Evolutionary conservation across 805 yeast genomes (phyloP).

Genomic region (Starmera pachycereana): DNA sequence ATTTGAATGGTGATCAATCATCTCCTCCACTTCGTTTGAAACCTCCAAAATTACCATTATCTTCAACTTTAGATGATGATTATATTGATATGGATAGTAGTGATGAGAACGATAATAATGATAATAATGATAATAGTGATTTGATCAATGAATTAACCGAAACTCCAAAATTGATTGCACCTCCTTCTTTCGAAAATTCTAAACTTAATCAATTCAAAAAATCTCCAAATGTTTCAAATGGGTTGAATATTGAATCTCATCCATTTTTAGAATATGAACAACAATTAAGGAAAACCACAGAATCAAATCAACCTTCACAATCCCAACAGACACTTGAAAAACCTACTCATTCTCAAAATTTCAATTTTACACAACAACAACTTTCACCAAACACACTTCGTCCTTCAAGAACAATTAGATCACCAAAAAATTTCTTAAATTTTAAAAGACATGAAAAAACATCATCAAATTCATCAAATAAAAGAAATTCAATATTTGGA

Average conservation of each 20-base stretch:
- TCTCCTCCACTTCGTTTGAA: constrained; percentile 14
- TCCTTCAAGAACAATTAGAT: constrained; percentile 12
- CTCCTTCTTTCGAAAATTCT: background rate
- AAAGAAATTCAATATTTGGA: background rate
- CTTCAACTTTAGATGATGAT: constrained; percentile 7
- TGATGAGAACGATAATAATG: constrained; percentile 1
- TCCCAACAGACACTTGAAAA: too few relatives aligned
- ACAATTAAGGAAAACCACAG: background rate
- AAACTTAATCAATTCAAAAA: constrained; percentile 13
- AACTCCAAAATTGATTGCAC: background rate
- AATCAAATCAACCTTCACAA: background rate
- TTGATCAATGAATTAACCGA: constrained; percentile 1
- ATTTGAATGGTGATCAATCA: constrained; percentile 7
- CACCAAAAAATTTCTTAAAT: constrained; percentile 18
- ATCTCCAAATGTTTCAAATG: constrained; percentile 12
- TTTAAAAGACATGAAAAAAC: constrained; percentile 15
- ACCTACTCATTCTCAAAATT: too few relatives aligned
- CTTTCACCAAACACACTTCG: constrained; percentile 6
- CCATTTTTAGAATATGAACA: background rate
- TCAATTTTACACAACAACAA: too few relatives aligned
- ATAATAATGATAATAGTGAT: background rate
- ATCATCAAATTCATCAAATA: constrained; percentile 2
- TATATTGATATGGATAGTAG: constrained; percentile 10
- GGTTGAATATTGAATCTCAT: constrained; percentile 10
- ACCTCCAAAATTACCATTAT: constrained; percentile 8